Conservation (phyloP, 1,139 yeast genomes). For the Geotrichum macrosporum region DNA sequence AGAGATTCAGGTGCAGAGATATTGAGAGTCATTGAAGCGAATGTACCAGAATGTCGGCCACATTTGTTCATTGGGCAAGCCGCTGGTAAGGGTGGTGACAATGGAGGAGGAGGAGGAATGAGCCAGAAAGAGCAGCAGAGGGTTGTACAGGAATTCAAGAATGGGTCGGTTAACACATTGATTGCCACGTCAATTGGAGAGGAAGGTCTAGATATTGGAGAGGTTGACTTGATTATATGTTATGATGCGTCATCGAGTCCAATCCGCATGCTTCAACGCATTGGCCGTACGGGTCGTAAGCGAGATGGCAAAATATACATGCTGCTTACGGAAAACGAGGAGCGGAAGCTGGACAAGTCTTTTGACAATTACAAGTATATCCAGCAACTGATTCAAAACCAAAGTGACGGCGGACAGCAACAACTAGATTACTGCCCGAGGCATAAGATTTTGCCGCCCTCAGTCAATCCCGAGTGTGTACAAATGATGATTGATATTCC, state of each 20-base stretch:
- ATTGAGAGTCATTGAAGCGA: constrained; percentile 57
- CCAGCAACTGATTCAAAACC: constrained; percentile 52
- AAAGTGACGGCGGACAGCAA: constrained; percentile 16
- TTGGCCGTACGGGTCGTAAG: constrained; percentile 98
- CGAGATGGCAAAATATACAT: constrained; percentile 82
- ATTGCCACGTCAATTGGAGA: constrained; percentile 98
- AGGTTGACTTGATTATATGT: constrained; percentile 88
- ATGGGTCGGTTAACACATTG: constrained; percentile 66
- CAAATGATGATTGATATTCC: constrained; percentile 61
- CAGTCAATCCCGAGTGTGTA: constrained; percentile 51
- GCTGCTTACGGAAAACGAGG: constrained; percentile 74
- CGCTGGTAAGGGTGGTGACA: constrained; percentile 16
- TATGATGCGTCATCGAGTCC: constrained; percentile 93
- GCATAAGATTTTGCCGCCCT: constrained; percentile 64
- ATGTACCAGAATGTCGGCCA: constrained; percentile 50
- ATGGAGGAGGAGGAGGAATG: constrained; percentile 39
- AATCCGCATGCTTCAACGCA: constrained; percentile 85
- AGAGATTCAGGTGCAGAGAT: constrained; percentile 89
- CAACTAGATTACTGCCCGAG: constrained; percentile 40
- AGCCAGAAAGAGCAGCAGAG: constrained; percentile 46
- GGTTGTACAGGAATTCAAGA: constrained; percentile 65
- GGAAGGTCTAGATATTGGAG: constrained; percentile 97
- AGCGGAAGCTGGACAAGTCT: constrained; percentile 73
- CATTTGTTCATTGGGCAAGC: constrained; percentile 89
- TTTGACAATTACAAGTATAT: constrained; percentile 78